Evolutionary conservation across 2,329 filamentous ascomycete species (phyloP), one percentile per base, ranked within the genome.

Genomic region (Bipolaris cookei): DNA sequence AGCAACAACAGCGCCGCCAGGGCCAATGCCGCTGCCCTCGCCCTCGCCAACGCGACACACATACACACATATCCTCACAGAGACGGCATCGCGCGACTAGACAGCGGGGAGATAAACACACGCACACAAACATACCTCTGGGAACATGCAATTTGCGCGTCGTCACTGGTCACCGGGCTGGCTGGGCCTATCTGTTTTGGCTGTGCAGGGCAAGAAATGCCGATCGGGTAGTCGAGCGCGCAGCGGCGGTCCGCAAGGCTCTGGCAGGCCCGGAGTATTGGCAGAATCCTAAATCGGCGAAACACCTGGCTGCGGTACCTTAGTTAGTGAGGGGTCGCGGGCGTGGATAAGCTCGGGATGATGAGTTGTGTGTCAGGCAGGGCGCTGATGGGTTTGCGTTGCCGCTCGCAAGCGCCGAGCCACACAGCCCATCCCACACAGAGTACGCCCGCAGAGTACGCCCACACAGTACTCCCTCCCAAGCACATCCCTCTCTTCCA

Each of bases 261-360:
- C 65, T 60, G 58, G 66, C 61, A 64, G 65, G 61, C 68, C 67
- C 65, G 64, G 25, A 72, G 65, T 69, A 71, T 68, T 69, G 66
- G 69, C 68, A 68, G 63, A 42, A 50, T 62, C 71, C 70, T 68
- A 70, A 67, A 66, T 66, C 64, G 68, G 62, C 62, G 55, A 64
- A 64, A 62, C 60, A 64, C 47, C 58, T 63, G 10, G 56, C 61
- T 60, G 49, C 64, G 62, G 58, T 55, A 51, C 65, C 66, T 70
- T 64, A 64, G 63, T 71, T 63, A 62, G 63, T 67, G 69, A 66
- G 62, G 67, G 68, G 63, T 70, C 61, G 67, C 54, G 64, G 67
- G 62, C 64, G 68, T 67, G 65, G 68, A 72, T 75, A 74, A 74
- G 72, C 72, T 74, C 71, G 71, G 69, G 70, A 72, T 73, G 72